Conservation (phyloP, 148 eudicot species). For the Camellia lanceoleosa region DNA sequence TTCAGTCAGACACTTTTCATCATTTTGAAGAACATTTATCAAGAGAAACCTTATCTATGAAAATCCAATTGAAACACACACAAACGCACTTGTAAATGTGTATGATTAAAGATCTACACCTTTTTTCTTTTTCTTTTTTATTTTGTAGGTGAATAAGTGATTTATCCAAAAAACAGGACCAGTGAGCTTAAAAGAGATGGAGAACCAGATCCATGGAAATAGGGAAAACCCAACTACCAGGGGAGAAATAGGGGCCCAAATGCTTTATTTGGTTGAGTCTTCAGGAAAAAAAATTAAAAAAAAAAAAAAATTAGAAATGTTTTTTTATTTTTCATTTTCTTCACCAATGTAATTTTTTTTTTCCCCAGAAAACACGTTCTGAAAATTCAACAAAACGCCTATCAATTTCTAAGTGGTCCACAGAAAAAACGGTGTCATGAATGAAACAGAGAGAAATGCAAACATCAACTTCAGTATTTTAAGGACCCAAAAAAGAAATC, state of each 20-base stretch:
- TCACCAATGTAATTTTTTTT: no score
- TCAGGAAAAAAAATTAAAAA: no score
- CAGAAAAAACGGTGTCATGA: not conserved
- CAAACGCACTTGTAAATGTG: not conserved
- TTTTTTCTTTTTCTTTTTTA: no score
- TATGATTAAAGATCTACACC: no score
- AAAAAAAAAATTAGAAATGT: no score
- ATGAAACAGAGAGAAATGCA: not conserved
- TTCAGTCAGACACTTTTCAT: not conserved
- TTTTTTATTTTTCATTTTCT: no score
- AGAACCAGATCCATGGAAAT: constrained; percentile 6
- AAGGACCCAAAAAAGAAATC: not conserved
- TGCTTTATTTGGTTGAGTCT: no score
- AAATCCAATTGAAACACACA: not conserved
- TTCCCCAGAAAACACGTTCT: no score
- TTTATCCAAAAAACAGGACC: not conserved
- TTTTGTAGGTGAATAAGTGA: no score
- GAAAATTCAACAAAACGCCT: not conserved
- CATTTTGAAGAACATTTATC: not conserved
- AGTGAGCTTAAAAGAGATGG: constrained; percentile 8
- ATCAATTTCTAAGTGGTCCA: not conserved
- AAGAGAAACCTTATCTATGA: not conserved
- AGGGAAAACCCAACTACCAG: not conserved
- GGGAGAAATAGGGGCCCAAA: not conserved
- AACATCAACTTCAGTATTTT: not conserved